Percentiles rank a stretch among this genome's conserved stretches.
Evolutionary conservation across 2,329 filamentous ascomycete species (phyloP).

Genomic region (Epichloe aotearoae): DNA sequence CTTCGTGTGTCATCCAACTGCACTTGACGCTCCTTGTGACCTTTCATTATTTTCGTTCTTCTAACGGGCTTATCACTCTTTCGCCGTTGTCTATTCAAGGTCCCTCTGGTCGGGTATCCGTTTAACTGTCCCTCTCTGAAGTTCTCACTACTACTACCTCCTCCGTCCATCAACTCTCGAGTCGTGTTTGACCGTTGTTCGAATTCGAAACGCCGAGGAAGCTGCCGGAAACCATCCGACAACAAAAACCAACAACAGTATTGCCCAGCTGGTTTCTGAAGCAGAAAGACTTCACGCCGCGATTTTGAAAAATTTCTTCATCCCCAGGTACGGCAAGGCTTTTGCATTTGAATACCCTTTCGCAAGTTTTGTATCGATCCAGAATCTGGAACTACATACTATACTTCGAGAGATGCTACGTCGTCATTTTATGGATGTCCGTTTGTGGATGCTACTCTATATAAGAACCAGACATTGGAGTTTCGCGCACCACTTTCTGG

Average conservation of each 20-base stretch:
- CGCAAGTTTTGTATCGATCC: neutral
- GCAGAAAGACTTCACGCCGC: conserved; percentile 2
- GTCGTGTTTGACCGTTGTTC: neutral
- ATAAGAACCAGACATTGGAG: too few relatives aligned
- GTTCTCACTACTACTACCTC: neutral
- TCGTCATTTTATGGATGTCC: too few relatives aligned
- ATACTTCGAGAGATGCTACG: too few relatives aligned
- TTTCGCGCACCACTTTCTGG: too few relatives aligned
- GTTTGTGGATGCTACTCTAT: too few relatives aligned
- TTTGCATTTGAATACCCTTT: neutral
- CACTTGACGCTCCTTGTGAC: conserved; percentile 5
- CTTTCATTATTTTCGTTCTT: neutral
- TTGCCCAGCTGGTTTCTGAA: conserved; percentile 14
- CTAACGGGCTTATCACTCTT: neutral
- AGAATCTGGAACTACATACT: too few relatives aligned
- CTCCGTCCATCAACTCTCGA: neutral
- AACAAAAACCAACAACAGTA: conserved; percentile 3
- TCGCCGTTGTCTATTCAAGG: neutral
- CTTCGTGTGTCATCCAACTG: conserved; percentile 6
- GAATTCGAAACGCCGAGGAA: neutral
- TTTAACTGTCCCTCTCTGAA: neutral
- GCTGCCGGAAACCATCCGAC: neutral
- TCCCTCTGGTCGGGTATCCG: neutral
- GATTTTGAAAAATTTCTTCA: neutral
- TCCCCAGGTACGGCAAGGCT: neutral